phyloP scores from a whole-genome alignment of 2,329 filamentous ascomycete species.

The Stagonosporopsis rhizophila region DNA sequence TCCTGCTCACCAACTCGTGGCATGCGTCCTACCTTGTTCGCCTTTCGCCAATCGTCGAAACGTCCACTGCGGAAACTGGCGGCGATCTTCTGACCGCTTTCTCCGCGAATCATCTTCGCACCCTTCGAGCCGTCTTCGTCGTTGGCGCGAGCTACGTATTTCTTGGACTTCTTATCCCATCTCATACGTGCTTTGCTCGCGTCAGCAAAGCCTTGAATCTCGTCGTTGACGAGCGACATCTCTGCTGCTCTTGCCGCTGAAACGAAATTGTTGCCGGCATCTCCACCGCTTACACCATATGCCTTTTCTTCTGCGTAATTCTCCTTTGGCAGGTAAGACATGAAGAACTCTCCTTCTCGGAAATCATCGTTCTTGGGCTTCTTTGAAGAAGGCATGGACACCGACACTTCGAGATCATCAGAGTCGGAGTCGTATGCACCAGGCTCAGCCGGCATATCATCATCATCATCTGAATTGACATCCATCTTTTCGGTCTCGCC shows the following conservation, averaged over 20 bases:
- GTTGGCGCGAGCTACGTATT: constrained; percentile 90
- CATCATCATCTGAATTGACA: constrained; percentile 46
- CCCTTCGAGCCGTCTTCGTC: constrained; percentile 89
- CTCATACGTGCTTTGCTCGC: constrained; percentile 79
- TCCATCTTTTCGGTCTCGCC: constrained; percentile 25
- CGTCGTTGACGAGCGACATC: constrained; percentile 94
- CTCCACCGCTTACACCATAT: constrained; percentile 88
- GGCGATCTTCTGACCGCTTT: constrained; percentile 94
- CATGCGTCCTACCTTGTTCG: constrained; percentile 78
- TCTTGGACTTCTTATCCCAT: constrained; percentile 97
- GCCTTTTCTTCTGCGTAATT: constrained; percentile 88
- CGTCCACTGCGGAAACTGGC: constrained; percentile 91
- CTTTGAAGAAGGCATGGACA: constrained; percentile 51
- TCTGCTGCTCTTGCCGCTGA: constrained; percentile 84
- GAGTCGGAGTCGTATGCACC: constrained; percentile 55
- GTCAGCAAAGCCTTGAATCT: constrained; percentile 80
- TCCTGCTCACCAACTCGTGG: constrained; percentile 86
- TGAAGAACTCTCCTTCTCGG: constrained; percentile 90
- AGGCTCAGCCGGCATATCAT: constrained; percentile 40
- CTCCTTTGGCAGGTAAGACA: constrained; percentile 89
- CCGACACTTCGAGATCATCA: constrained; percentile 62
- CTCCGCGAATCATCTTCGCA: constrained; percentile 78
- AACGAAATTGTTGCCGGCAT: constrained; percentile 73
- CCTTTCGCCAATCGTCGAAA: constrained; percentile 90
- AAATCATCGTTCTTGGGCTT: constrained; percentile 60